These are phyloP conservation scores for Macadamia tetraphylla DNA, from an alignment of 164 flowering plant genomes.

Conservation along the genomic window DNA sequence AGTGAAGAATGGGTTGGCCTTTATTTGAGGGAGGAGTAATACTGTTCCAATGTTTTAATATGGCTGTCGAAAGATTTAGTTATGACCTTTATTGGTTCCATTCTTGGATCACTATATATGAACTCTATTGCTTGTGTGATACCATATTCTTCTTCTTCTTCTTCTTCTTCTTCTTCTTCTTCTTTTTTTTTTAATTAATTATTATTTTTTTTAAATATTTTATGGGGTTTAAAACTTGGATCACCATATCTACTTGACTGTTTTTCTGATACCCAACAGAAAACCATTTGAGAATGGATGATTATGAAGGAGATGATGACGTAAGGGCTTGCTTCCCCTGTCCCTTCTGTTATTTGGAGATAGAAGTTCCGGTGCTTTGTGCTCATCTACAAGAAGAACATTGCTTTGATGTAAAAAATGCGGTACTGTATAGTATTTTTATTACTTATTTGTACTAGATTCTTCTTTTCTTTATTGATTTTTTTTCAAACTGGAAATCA, in stretches of 20 bases:
- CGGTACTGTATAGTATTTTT: constrained; percentile 35
- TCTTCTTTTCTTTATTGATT: background rate
- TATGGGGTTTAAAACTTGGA: background rate
- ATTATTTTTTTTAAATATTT: too few relatives aligned
- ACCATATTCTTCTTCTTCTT: too few relatives aligned
- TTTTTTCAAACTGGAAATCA: background rate
- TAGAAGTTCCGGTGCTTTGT: constrained; percentile 51
- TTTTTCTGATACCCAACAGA: constrained; percentile 27
- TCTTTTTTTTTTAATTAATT: too few relatives aligned
- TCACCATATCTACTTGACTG: background rate
- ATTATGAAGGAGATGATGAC: constrained; percentile 62
- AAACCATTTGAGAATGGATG: constrained; percentile 29
- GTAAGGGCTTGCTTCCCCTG: constrained; percentile 55
- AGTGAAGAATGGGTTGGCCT: too few relatives aligned
- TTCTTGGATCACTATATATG: background rate
- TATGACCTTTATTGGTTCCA: background rate
- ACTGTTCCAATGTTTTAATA: background rate
- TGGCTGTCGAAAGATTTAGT: background rate
- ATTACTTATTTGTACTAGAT: background rate
- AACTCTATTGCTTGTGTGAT: too few relatives aligned
- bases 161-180: too few relatives aligned
- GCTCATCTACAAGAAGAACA: constrained; percentile 79
- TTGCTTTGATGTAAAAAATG: constrained; percentile 71
- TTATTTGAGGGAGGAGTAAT: too few relatives aligned
- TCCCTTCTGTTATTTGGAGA: constrained; percentile 81